Evolutionary conservation across 805 yeast genomes (phyloP).

Genomic region (Suhomyces sp.): DNA sequence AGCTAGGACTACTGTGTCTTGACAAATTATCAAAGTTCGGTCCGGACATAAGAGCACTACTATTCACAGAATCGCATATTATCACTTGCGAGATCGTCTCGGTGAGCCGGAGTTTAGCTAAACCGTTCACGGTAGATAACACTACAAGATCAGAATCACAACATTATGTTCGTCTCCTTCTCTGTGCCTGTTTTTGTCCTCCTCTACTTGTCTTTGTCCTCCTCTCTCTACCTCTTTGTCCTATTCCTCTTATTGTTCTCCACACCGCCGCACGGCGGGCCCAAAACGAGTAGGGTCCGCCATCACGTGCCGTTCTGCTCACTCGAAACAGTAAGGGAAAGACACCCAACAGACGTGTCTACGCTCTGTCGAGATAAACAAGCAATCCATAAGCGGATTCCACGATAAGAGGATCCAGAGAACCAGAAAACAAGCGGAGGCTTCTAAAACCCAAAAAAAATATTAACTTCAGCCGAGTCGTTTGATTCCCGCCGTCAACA

Average conservation of each 20-base stretch:
- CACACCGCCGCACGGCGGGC: not conserved
- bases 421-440: not conserved
- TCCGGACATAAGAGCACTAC: not conserved
- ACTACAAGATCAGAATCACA: no score
- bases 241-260: not conserved
- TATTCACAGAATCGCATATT: no score
- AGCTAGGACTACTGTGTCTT: no score
- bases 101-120: not conserved
- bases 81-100: not conserved
- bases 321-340: not conserved
- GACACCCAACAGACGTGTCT: not conserved
- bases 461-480: not conserved
- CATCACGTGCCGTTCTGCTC: not conserved
- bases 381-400: not conserved
- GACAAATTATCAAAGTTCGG: not conserved
- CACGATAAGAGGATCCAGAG: not conserved
- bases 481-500: not conserved
- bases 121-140: no score
- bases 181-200: not conserved
- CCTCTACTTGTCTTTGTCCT: no score
- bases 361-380: not conserved
- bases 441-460: not conserved
- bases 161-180: not conserved
- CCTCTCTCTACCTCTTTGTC: not conserved
- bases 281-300: not conserved